Conservation (phyloP, 106 monocot genomes). For the Ottelia alismoides region DNA sequence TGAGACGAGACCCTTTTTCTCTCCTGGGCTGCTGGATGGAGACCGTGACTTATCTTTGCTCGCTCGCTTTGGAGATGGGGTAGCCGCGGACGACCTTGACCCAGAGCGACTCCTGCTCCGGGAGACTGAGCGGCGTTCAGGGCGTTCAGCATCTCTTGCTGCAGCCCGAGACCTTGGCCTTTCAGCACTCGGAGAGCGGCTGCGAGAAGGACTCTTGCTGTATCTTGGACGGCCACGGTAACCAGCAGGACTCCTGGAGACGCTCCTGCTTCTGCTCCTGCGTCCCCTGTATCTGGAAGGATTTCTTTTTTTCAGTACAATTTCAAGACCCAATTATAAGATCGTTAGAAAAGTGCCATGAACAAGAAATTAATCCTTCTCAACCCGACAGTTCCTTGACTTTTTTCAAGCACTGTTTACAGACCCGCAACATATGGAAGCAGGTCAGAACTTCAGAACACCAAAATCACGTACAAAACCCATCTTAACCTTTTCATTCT, state of each 20-base stretch:
- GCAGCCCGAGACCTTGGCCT: constrained; percentile 18
- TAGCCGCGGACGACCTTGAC: constrained; percentile 28
- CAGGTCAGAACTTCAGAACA: too few species aligned
- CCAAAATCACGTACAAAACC: too few species aligned
- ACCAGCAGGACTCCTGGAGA: constrained; percentile 64
- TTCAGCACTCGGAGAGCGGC: constrained; percentile 29
- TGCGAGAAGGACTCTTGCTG: constrained; percentile 50
- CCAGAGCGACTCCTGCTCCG: constrained; percentile 43
- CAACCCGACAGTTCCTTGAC: too few species aligned
- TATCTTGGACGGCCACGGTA: constrained; percentile 37
- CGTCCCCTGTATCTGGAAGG: constrained; percentile 17
- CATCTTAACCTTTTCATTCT: too few species aligned
- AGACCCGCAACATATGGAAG: too few species aligned
- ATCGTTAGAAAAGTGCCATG: too few species aligned
- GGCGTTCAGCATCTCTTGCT: background rate
- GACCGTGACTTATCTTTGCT: constrained; percentile 54
- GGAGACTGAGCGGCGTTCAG: constrained; percentile 15
- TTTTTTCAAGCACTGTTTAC: too few species aligned
- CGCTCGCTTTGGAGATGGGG: constrained; percentile 35
- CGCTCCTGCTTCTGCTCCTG: constrained; percentile 60
- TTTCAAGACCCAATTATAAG: too few species aligned
- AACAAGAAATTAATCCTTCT: too few species aligned
- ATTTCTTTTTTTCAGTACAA: too few species aligned
- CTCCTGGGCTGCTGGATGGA: constrained; percentile 46
- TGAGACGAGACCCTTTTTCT: constrained; percentile 74